Base-by-base conservation (phyloP, 2,329 filamentous ascomycete species). In the Pseudocercospora musae region DNA sequence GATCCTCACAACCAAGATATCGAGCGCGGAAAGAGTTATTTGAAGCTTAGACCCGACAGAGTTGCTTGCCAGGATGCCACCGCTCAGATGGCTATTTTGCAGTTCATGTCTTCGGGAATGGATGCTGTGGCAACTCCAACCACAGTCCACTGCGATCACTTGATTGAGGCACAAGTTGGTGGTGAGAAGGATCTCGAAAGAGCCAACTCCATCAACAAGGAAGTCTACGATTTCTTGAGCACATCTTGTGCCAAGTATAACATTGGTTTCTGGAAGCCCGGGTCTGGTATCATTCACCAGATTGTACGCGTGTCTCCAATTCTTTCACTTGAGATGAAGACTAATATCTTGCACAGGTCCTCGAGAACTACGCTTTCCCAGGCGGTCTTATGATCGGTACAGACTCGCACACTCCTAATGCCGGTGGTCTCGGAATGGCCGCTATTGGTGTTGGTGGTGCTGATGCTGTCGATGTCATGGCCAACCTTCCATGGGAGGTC, bases 21-120 rank as follows among this genome's bases (percentile, higher is more conserved):
- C 73, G 88, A 97, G 87, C 92, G 95, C 78, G 95, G 95, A 75
- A 87, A 87, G 73, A 97, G 93, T 64, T 98, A 99, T 82, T 87
- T 99, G 71, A 97, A 94, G 84, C 88, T 99, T 71, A 91, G 95
- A 70, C 95, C 95, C 62, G 95, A 99, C 78, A 91, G 95, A 80
- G 95, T 99, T 74, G 95, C 95, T 79, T 98, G 95, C 85, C 95
- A 99, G 85, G 95, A 99, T 86, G 95, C 95, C 77, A 98, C 95
- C 64, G 95, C 95, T 68, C 95, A 99, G 86, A 99, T 99, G 95
- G 95, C 95, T 69, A 96, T 99, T 71, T 86, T 99, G 63, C 95
- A 99, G 84, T 99, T 99, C 87, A 99, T 99, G 93, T 96, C 92
- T 60, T 94, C 95, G 65, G 94, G 94, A 78, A 94, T 99, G 91